A percentile compares a stretch with the other conserved stretches of the same genome.
These are phyloP conservation scores for Mucor plumbeus DNA, from an alignment of 371 early-diverging fungal species.

Conservation along the genomic window DNA sequence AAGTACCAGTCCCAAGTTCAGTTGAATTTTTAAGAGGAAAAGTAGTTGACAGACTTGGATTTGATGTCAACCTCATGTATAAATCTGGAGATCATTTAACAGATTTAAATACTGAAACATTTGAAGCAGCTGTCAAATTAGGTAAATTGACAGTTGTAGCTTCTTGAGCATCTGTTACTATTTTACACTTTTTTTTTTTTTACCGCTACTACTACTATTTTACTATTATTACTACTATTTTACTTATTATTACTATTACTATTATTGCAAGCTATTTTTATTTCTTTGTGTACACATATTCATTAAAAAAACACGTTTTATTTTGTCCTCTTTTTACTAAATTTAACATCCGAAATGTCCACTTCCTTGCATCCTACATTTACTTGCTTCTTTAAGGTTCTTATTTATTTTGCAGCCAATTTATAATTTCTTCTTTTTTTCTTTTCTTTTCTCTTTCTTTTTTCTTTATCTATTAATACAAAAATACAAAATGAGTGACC, in stretches of 20 bases:
- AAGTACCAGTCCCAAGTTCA: slow-evolving; percentile 64
- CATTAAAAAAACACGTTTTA: slow-evolving; percentile 9
- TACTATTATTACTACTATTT: background rate
- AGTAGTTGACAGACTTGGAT: slow-evolving; percentile 64
- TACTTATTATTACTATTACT: slow-evolving; percentile 12
- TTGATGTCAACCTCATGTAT: slow-evolving; percentile 37
- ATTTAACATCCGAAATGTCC: background rate
- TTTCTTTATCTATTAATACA: slow-evolving; percentile 27
- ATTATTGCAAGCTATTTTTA: slow-evolving; percentile 12
- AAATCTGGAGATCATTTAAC: slow-evolving; percentile 38
- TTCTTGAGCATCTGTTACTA: slow-evolving; percentile 13
- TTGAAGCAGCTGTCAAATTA: slow-evolving; percentile 40
- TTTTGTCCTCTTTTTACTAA: background rate
- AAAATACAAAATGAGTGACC: slow-evolving; percentile 44
- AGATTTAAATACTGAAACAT: slow-evolving; percentile 40
- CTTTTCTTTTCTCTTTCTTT: slow-evolving; percentile 28
- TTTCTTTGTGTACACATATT: background rate
- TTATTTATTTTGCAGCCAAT: slow-evolving; percentile 2
- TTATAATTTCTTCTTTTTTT: slow-evolving; percentile 25
- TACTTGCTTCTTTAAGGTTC: background rate
- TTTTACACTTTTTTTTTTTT: background rate
- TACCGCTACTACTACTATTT: background rate
- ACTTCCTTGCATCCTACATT: background rate
- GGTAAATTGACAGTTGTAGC: slow-evolving; percentile 58
- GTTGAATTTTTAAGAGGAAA: slow-evolving; percentile 60